Percentiles rank a stretch among this genome's conserved stretches.
Evolutionary conservation across 306 rosid genomes (phyloP).

Genomic region (Chamaecrista fasciculata): DNA sequence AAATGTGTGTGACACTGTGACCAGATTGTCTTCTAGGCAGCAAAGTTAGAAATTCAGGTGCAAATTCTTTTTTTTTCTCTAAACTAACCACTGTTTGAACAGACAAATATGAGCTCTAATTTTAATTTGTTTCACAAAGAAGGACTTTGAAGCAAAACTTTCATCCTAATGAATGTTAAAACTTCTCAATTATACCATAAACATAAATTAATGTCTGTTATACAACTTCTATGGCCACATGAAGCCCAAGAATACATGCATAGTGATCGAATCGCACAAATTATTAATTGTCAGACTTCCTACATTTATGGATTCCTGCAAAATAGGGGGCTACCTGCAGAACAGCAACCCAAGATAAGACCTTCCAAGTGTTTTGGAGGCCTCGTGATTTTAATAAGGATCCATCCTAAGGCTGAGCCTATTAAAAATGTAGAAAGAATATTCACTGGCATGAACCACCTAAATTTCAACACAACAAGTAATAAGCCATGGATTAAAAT

Average conservation of each 20-base stretch:
- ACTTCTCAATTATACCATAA: not conserved
- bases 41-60: not conserved
- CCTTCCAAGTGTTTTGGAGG: slow-evolving; percentile 52
- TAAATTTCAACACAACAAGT: slow-evolving; percentile 11
- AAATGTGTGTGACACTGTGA: not conserved
- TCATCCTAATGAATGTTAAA: not conserved
- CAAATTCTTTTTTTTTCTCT: not conserved
- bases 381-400: slow-evolving; percentile 44
- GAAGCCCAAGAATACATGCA: not conserved
- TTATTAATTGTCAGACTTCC: not conserved
- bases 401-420: slow-evolving; percentile 56
- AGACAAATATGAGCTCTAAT: not conserved
- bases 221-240: not conserved
- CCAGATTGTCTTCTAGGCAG: not conserved
- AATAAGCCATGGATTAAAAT: not conserved
- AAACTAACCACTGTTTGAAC: not conserved
- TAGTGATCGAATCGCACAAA: not conserved
- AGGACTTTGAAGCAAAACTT: not conserved
- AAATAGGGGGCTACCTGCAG: slow-evolving; percentile 42
- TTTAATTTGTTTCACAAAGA: not conserved
- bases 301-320: not conserved
- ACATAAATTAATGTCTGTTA: not conserved
- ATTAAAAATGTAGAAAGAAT: slow-evolving; percentile 40
- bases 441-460: slow-evolving; percentile 67
- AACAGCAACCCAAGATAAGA: slow-evolving; percentile 49